Conservation (phyloP, 23 red algal species). For the Gracilariopsis chorda region DNA sequence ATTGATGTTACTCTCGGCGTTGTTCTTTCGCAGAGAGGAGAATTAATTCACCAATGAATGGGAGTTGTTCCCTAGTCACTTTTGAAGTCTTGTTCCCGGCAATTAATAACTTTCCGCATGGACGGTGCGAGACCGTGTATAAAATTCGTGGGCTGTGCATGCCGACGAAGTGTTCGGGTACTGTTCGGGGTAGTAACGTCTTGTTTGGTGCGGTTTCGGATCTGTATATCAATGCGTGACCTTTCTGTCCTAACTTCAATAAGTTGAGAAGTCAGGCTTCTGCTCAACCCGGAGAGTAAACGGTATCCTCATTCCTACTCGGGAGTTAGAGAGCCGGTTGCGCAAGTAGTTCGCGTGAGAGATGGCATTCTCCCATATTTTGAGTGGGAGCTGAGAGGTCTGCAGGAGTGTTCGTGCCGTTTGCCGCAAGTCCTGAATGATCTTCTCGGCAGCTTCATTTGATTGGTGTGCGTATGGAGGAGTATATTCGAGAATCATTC, state of each 20-base stretch:
- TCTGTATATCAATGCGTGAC: background rate
- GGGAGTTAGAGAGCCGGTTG: background rate
- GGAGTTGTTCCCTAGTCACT: no score
- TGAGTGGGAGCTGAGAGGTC: background rate
- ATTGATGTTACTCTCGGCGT: no score
- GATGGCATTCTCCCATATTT: slow-evolving; percentile 8
- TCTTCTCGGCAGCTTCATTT: background rate
- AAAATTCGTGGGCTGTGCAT: background rate
- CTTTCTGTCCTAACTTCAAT: background rate
- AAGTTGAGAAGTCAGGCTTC: background rate
- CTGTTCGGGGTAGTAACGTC: background rate
- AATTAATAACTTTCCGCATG: background rate
- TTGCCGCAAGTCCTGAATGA: background rate
- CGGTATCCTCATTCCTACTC: background rate
- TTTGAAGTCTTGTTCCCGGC: background rate
- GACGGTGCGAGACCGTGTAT: background rate
- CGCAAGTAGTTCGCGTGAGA: slow-evolving; percentile 16
- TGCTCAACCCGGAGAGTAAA: background rate
- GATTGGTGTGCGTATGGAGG: background rate
- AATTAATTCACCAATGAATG: no score
- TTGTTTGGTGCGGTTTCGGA: background rate
- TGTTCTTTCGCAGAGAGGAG: no score
- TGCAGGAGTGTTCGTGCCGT: background rate
- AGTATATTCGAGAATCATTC: background rate
- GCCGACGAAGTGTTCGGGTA: background rate